These are phyloP conservation scores for Salix brachista DNA, from an alignment of 345 rosid species.

Conservation along the genomic window DNA sequence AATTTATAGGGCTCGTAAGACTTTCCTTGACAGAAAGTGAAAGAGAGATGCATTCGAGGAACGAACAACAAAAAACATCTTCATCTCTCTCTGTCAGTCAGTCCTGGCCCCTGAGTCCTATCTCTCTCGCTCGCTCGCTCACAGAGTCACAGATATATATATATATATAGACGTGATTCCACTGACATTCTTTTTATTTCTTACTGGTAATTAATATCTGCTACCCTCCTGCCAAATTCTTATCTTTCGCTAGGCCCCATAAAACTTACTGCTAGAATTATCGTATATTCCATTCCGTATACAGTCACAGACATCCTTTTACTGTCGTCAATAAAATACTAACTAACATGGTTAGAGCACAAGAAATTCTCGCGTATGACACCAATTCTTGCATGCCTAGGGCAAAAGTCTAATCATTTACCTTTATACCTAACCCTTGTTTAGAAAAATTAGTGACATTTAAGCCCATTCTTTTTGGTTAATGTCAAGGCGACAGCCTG, in stretches of 20 bases:
- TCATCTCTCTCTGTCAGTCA: neutral
- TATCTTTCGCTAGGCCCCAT: constrained; percentile 43
- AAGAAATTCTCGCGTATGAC: neutral
- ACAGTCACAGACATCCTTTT: constrained; percentile 51
- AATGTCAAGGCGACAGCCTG: neutral
- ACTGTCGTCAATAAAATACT: constrained; percentile 7
- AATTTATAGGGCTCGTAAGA: neutral
- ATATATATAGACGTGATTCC: neutral
- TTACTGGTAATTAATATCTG: neutral
- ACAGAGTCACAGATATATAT: neutral
- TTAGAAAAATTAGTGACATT: neutral
- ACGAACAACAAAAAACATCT: constrained; percentile 14
- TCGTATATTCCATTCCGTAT: constrained; percentile 15
- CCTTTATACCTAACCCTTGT: neutral
- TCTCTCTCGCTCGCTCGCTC: constrained; percentile 14
- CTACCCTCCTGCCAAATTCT: constrained; percentile 28
- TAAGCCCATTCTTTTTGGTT: neutral
- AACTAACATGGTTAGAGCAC: neutral
- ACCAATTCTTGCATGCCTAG: neutral
- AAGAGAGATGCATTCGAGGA: constrained; percentile 14
- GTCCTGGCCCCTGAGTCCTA: constrained; percentile 10
- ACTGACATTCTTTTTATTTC: neutral
- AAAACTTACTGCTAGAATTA: constrained; percentile 29
- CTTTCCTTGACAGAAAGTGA: neutral
- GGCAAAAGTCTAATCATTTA: neutral